phyloP scores from a whole-genome alignment of 441 rosid genomes.

The Sinapis alba region DNA sequence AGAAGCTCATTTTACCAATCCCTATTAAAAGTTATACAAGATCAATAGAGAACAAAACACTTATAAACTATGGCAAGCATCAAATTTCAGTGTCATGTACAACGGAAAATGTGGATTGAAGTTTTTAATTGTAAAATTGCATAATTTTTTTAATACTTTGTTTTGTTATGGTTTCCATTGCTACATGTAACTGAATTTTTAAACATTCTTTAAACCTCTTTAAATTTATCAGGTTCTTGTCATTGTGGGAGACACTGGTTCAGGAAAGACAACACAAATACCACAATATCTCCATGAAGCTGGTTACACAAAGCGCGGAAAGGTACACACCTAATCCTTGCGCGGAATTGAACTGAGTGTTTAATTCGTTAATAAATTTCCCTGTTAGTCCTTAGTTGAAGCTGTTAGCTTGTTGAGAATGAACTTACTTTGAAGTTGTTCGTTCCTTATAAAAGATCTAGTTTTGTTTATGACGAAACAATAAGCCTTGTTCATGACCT shows the following conservation, averaged over 20 bases:
- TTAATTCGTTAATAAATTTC: background rate
- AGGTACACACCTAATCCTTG: conserved; percentile 51
- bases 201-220: background rate
- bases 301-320: conserved; percentile 93
- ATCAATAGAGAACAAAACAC: conserved; percentile 6
- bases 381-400: background rate
- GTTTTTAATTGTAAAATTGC: conserved; percentile 6
- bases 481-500: conserved; percentile 4
- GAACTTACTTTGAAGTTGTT: background rate
- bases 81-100: conserved; percentile 14
- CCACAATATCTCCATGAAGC: conserved; percentile 99
- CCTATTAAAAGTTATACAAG: conserved; percentile 6
- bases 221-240: conserved; percentile 72
- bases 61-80: background rate
- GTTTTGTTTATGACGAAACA: background rate
- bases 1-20: background rate
- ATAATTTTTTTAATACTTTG: background rate
- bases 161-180: background rate
- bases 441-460: background rate
- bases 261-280: conserved; percentile 98
- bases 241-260: conserved; percentile 98
- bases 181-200: conserved; percentile 10
- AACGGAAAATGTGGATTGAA: conserved; percentile 12
- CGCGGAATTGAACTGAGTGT: conserved; percentile 10
- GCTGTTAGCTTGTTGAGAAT: conserved; percentile 12